phyloP scores from a whole-genome alignment of 169 alveolate species.

The Plasmodium berghei region DNA sequence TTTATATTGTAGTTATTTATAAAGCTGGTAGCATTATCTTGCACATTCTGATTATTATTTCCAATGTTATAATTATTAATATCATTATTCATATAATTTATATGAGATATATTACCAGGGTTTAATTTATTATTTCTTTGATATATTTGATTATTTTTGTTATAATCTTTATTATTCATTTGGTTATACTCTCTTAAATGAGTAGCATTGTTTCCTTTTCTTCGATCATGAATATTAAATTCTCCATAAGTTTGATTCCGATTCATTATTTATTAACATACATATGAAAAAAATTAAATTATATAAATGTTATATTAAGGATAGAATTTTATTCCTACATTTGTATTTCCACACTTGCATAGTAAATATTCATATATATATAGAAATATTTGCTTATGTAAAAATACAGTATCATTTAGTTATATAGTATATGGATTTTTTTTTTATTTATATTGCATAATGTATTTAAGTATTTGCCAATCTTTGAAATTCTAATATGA shows the following conservation, averaged over 20 bases:
- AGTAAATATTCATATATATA: too few species aligned
- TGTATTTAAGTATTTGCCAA: too few species aligned
- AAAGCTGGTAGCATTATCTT: background rate
- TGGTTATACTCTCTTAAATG: constrained; percentile 12
- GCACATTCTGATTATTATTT: background rate
- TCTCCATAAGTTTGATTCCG: constrained; percentile 37
- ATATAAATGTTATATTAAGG: background rate
- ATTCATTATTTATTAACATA: constrained; percentile 42
- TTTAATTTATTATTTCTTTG: background rate
- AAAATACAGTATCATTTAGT: too few species aligned
- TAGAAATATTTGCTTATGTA: too few species aligned
- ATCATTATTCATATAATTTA: constrained; percentile 1
- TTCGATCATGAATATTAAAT: constrained; percentile 30
- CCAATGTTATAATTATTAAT: background rate
- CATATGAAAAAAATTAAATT: background rate
- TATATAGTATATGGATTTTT: too few species aligned
- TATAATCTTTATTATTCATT: constrained; percentile 19
- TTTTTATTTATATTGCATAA: too few species aligned
- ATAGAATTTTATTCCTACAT: background rate
- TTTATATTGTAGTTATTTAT: background rate
- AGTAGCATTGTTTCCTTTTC: constrained; percentile 49
- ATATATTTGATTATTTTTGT: constrained; percentile 20
- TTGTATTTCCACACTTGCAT: background rate
- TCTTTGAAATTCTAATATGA: too few species aligned
- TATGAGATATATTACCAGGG: background rate